Evolutionary conservation across 2,329 filamentous ascomycete species (phyloP).

Genomic region (Diaporthe eres): DNA sequence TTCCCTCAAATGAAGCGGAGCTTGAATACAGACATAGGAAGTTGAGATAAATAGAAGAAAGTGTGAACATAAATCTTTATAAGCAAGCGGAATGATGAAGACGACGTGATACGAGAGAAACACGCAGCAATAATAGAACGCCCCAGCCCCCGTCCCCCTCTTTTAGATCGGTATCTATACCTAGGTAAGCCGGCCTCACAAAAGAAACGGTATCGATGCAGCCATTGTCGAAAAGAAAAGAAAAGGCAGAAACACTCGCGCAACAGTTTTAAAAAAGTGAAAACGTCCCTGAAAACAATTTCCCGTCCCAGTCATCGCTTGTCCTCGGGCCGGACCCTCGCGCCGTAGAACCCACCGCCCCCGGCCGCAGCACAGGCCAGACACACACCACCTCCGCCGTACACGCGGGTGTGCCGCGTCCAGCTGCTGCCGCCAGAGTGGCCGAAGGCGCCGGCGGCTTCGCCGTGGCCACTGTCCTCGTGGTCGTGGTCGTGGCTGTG

Average conservation of each 20-base stretch:
- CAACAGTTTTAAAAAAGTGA: not conserved
- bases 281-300: not conserved
- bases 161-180: slow-evolving; percentile 28
- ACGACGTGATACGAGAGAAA: not conserved
- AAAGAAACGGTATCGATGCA: slow-evolving; percentile 17
- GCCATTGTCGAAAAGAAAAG: not conserved
- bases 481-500: slow-evolving; percentile 54
- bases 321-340: slow-evolving; percentile 67
- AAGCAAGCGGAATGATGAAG: not conserved
- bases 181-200: not conserved
- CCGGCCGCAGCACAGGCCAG: slow-evolving; percentile 67
- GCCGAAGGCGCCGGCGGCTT: slow-evolving; percentile 65
- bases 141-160: not conserved
- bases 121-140: not conserved
- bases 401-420: slow-evolving; percentile 72
- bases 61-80: not conserved
- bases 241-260: not conserved
- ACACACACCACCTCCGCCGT: slow-evolving; percentile 68
- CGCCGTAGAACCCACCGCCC: slow-evolving; percentile 65
- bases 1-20: not conserved
- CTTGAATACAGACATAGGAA: not conserved
- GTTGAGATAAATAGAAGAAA: not conserved
- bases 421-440: slow-evolving; percentile 62
- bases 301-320: slow-evolving; percentile 54
- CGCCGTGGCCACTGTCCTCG: slow-evolving; percentile 62